Conservation (phyloP, 306 rosid genomes). For the Medicago arabica region DNA sequence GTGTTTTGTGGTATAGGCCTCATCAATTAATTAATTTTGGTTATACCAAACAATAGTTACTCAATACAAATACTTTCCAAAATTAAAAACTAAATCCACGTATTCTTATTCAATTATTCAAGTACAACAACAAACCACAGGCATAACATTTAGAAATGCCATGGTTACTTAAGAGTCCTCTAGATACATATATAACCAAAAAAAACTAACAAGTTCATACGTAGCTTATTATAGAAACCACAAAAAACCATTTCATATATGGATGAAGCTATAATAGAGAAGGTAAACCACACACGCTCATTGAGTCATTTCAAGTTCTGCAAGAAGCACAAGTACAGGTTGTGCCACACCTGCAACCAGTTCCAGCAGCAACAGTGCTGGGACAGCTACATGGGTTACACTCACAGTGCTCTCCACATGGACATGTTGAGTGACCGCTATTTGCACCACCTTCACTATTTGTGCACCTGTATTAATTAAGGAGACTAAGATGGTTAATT, state of each 20-base stretch:
- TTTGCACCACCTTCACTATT: conserved; percentile 27
- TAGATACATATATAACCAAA: background rate
- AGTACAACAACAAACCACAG: background rate
- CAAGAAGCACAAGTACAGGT: conserved; percentile 63
- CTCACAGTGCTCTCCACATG: conserved; percentile 81
- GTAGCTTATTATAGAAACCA: background rate
- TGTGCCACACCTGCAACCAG: conserved; percentile 63
- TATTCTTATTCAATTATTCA: background rate
- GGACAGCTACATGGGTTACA: conserved; percentile 82
- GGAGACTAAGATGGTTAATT: background rate
- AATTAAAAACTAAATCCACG: background rate
- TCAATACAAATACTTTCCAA: background rate
- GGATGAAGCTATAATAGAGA: background rate
- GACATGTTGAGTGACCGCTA: conserved; percentile 53
- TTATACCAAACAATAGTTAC: no score
- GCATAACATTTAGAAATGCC: background rate
- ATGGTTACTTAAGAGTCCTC: background rate
- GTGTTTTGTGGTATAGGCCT: no score
- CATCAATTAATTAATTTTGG: no score
- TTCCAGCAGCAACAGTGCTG: conserved; percentile 44
- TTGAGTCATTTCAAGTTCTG: conserved; percentile 27
- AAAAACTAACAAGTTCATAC: background rate
- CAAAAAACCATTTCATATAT: background rate
- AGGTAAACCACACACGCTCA: background rate
- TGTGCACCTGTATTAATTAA: conserved; percentile 34